Evolutionary conservation across 1,139 yeast species (phyloP).

Genomic region (Meyerozyma elateridarum): DNA sequence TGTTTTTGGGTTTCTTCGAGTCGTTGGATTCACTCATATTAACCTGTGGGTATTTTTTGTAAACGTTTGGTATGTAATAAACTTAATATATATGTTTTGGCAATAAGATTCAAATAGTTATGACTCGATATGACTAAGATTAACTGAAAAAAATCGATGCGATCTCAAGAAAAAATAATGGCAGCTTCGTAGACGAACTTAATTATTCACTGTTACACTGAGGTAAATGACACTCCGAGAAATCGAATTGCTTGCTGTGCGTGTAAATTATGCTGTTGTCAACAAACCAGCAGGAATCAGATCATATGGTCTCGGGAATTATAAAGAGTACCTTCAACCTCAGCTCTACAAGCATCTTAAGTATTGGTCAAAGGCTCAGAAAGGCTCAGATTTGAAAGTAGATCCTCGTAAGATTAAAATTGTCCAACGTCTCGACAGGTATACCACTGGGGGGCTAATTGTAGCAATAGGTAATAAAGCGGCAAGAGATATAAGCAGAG

Average conservation of each 20-base stretch:
- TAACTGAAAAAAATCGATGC: too few species aligned
- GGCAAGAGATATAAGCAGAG: constrained; percentile 12
- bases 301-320: constrained; percentile 13
- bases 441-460: constrained; percentile 23
- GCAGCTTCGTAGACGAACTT: too few species aligned
- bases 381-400: background rate
- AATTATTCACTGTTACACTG: too few species aligned
- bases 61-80: too few species aligned
- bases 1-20: background rate
- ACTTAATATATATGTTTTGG: too few species aligned
- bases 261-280: constrained; percentile 16
- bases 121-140: too few species aligned
- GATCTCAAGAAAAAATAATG: too few species aligned
- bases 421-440: constrained; percentile 21
- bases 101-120: too few species aligned
- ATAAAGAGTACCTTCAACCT: constrained; percentile 11
- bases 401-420: constrained; percentile 14
- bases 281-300: constrained; percentile 22
- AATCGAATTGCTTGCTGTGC: constrained; percentile 1
- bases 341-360: constrained; percentile 14
- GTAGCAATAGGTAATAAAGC: constrained; percentile 18
- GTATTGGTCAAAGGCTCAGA: background rate
- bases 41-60: too few species aligned
- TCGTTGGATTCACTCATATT: too few species aligned
- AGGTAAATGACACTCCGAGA: too few species aligned